Base-by-base conservation (phyloP, 2,329 filamentous ascomycete genomes). In the Magnaporthiopsis rhizophila region DNA sequence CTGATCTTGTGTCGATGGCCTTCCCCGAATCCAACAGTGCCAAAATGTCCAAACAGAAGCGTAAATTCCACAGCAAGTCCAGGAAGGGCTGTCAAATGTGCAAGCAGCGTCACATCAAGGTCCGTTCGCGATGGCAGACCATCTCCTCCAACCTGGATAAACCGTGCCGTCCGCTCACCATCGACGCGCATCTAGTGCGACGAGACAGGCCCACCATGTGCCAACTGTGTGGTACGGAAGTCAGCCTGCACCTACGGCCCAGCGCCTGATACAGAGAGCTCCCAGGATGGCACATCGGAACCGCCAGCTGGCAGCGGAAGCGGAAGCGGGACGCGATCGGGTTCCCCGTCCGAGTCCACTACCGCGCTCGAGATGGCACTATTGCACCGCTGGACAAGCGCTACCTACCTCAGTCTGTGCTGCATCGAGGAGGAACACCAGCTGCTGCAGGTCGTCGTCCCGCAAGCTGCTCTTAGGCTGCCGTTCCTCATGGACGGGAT, bases 81-180 rank as follows among this genome's bases (percentile, higher is more conserved):
- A 28, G 24, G 13, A 60, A 60, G 21, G 58, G 58, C 26, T 60
- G 58, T 6, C n/a, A 21, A 21, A 21, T 30, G 21, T 60, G 58
- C 58, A 60, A 60, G 58, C 38, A 36, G 11, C 58, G 58, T 3
- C 58, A 60, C 24, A 21, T 60, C 58, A 60, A 60, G n/a, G 58
- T 60, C 3, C 7, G 58, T 38, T 24, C 2, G 8, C 57, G 26
- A 60, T 18, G 15, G 36, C 28, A 38, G 8, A 24, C 18, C 4
- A n/a, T 21, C 21, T 24, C 45, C 21, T 24, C 21, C 6, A 53
- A 6, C 45, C 3, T 2, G 30, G 30, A 18, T 18, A 6, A 18
- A 18, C 38, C 15, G 18, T 45, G 15, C 15, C 11, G 11, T 11
- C 8, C 34, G 6, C 58, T 32, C n/a, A 58, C 56, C n/a, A 1